phyloP scores from a whole-genome alignment of 495 filamentous ascomycete genomes.

The Staphylotrichum tortipilum region DNA sequence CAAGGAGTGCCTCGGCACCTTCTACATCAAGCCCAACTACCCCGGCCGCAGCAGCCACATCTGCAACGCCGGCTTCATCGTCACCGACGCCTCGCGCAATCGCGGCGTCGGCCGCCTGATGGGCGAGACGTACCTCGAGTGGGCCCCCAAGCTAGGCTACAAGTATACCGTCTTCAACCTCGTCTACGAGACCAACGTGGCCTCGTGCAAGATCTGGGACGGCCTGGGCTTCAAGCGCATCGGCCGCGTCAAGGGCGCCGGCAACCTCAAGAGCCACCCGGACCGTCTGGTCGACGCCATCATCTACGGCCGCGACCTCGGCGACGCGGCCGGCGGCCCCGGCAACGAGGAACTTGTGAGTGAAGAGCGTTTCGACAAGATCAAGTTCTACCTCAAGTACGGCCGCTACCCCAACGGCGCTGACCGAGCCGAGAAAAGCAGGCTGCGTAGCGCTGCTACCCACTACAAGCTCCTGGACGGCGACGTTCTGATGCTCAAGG shows the following conservation, averaged over 20 bases:
- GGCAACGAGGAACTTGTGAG: slow-evolving; percentile 78
- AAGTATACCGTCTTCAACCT: slow-evolving; percentile 97
- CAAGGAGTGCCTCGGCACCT: slow-evolving; percentile 80
- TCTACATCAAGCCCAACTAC: slow-evolving; percentile 97
- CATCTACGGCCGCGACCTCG: slow-evolving; percentile 85
- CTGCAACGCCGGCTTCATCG: slow-evolving; percentile 91
- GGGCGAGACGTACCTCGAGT: slow-evolving; percentile 91
- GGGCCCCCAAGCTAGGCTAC: slow-evolving; percentile 90
- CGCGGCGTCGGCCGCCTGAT: slow-evolving; percentile 84
- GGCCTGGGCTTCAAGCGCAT: slow-evolving; percentile 96
- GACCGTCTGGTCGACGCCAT: slow-evolving; percentile 85
- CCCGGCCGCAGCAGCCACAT: slow-evolving; percentile 92
- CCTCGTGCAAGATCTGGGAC: slow-evolving; percentile 93
- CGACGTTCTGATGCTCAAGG: slow-evolving; percentile 89
- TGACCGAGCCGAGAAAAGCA: slow-evolving; percentile 91
- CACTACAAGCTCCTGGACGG: slow-evolving; percentile 81
- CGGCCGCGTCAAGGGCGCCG: slow-evolving; percentile 80
- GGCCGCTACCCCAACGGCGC: slow-evolving; percentile 88
- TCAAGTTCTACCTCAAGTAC: slow-evolving; percentile 91
- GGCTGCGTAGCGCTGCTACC: slow-evolving; percentile 83
- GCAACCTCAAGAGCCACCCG: slow-evolving; percentile 73
- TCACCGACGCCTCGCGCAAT: slow-evolving; percentile 82
- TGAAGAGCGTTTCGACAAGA: slow-evolving; percentile 98
- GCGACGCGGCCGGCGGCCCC: slow-evolving; percentile 29
- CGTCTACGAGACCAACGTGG: slow-evolving; percentile 95